Evolutionary conservation across 768 basidiomycete species (phyloP).

Genomic region (Tubosaeta sp.): DNA sequence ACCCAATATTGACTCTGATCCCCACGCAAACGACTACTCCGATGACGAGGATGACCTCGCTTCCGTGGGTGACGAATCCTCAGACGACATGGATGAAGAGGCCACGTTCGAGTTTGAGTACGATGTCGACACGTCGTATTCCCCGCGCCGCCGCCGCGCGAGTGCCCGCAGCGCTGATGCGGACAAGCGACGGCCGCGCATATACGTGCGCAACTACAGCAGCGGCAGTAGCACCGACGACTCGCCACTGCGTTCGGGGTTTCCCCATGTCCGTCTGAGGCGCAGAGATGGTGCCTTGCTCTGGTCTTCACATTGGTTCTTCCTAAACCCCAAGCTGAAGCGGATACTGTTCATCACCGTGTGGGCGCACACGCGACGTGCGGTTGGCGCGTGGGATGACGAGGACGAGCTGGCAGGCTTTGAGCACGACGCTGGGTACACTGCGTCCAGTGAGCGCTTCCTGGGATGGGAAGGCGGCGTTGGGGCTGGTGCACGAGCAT

Average conservation of each 20-base stretch:
- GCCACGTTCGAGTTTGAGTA: constrained; percentile 76
- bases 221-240: constrained; percentile 33
- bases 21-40: constrained; percentile 79
- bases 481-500: constrained; percentile 78
- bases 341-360: constrained; percentile 88
- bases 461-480: constrained; percentile 73
- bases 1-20: constrained; percentile 92
- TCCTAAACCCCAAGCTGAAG: constrained; percentile 89
- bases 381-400: constrained; percentile 47
- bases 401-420: constrained; percentile 39
- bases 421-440: constrained; percentile 35
- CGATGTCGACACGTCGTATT: constrained; percentile 58
- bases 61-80: constrained; percentile 63
- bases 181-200: constrained; percentile 6
- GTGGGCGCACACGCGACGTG: constrained; percentile 76
- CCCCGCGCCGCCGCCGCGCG: constrained; percentile 9
- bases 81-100: constrained; percentile 70
- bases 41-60: constrained; percentile 76
- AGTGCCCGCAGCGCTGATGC: constrained; percentile 7
- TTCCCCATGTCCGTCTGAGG: constrained; percentile 48
- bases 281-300: constrained; percentile 72
- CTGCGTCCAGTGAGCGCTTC: constrained; percentile 53
- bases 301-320: constrained; percentile 98
- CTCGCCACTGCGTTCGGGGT: constrained; percentile 32
- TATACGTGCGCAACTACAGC: constrained; percentile 27